These are phyloP conservation scores for Solanum verrucosum DNA, from an alignment of 257 asterid species.

Conservation along the genomic window DNA sequence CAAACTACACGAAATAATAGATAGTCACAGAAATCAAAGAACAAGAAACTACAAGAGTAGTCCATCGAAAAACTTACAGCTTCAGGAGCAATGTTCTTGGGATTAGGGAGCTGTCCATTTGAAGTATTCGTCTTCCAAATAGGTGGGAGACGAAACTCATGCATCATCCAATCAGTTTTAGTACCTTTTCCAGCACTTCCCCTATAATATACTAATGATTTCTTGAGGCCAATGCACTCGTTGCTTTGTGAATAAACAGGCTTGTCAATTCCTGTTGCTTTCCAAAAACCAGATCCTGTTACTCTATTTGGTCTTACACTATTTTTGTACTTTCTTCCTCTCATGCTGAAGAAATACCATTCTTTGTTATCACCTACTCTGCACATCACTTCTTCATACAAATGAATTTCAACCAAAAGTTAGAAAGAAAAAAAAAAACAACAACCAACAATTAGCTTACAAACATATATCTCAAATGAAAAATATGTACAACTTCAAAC, in stretches of 20 bases:
- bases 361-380: conserved; percentile 28
- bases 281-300: conserved; percentile 18
- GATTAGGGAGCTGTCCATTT: not conserved
- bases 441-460: not conserved
- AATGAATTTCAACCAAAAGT: not conserved
- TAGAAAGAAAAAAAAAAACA: not conserved
- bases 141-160: conserved; percentile 22
- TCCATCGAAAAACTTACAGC: not conserved
- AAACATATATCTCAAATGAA: not conserved
- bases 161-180: conserved; percentile 32
- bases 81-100: not conserved
- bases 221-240: conserved; percentile 16
- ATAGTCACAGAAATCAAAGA: not conserved
- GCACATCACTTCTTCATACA: not conserved
- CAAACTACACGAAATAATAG: not conserved
- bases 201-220: conserved; percentile 14
- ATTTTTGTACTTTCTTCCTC: conserved; percentile 47
- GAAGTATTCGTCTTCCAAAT: not conserved
- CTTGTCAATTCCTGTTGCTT: conserved; percentile 15
- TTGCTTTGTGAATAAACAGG: not conserved
- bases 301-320: conserved; percentile 31
- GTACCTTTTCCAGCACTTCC: conserved; percentile 26
- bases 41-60: not conserved
- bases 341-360: conserved; percentile 53
- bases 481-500: not conserved